Evolutionary conservation across 1,139 yeast species (phyloP).

Genomic region (Saccharomycopsis hybrid): DNA sequence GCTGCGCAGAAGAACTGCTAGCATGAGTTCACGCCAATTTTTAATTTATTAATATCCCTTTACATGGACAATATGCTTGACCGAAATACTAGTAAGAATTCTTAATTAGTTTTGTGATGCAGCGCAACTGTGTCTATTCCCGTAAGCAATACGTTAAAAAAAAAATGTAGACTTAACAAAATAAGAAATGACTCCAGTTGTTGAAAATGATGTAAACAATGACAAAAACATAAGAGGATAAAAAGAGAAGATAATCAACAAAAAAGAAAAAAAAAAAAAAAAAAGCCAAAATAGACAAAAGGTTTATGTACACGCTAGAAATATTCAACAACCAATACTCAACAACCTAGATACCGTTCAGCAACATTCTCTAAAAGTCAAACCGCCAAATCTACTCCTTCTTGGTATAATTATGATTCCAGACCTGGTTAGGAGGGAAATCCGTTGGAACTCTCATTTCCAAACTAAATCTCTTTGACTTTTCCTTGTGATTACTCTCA

Average conservation of each 20-base stretch:
- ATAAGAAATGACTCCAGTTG: too few relatives aligned
- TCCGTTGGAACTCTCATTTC: conserved; percentile 88
- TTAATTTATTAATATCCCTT: too few relatives aligned
- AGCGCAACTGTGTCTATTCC: too few relatives aligned
- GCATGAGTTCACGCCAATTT: too few relatives aligned
- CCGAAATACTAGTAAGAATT: too few relatives aligned
- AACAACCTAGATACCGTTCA: background rate
- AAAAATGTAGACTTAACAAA: too few relatives aligned
- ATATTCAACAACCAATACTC: background rate
- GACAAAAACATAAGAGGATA: background rate
- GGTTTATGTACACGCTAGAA: background rate
- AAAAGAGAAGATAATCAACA: background rate
- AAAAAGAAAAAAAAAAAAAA: conserved; percentile 1
- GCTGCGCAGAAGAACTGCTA: too few relatives aligned
- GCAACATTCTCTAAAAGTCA: too few relatives aligned
- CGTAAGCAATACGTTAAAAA: too few relatives aligned
- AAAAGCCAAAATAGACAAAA: background rate
- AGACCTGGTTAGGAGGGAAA: conserved; percentile 77
- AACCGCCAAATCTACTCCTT: background rate
- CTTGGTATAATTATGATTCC: conserved; percentile 55
- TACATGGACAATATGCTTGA: too few relatives aligned
- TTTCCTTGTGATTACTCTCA: conserved; percentile 35
- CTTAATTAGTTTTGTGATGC: too few relatives aligned
- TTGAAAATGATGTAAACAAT: background rate
- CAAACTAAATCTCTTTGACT: conserved; percentile 55